Base-by-base conservation (phyloP, 352 stramenopile species). In the Phytopythium boreale region DNA sequence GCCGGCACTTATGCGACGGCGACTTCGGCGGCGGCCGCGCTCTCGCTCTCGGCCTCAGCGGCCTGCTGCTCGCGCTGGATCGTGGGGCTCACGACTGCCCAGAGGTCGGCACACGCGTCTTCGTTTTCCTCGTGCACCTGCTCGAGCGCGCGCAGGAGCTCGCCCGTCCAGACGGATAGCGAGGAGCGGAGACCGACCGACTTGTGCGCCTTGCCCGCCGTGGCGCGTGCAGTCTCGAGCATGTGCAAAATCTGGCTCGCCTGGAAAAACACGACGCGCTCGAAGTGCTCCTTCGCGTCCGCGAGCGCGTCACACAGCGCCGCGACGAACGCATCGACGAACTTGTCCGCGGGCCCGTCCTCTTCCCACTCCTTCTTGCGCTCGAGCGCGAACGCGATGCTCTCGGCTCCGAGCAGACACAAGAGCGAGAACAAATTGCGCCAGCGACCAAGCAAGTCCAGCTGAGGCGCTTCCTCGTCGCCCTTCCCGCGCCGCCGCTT, bases 381-480 rank as follows among this genome's bases (percentile, higher is more conserved):
- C 64, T 92, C 70, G 12, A 93, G 70, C 41, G 71, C 73, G 65
- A 92, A 91, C 3, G 72, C 85, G 37, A 89, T 64, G 60, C 82
- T 87, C 61, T 93, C 85, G 19, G 75, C 79, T 17, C 69, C 73
- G 14, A 92, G 65, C 2, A 93, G 52, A 0, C 72, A 80, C 11
- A 90, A 61, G 17, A 90, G 70, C 4, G 82, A 85, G 49, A 92
- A 91, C 15, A 93, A 61, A 63, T 93, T 93, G 29, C 76, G 77
- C 81, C 82, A 92, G 31, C 82, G 82, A 44, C 67, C 70, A 9
- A 91, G 58, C 20, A 90, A 58, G 31, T 83, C 68, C 51, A 77
- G 69, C 56, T 73, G 68, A 59, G 64, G 56, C 14, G 75, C 74
- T 34, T 74, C 43, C 39, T 80, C 53, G 9, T 77, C 70, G 12